These are phyloP conservation scores for Aureobasidium sp. DNA, from an alignment of 2,329 filamentous ascomycete genomes.

Conservation along the genomic window DNA sequence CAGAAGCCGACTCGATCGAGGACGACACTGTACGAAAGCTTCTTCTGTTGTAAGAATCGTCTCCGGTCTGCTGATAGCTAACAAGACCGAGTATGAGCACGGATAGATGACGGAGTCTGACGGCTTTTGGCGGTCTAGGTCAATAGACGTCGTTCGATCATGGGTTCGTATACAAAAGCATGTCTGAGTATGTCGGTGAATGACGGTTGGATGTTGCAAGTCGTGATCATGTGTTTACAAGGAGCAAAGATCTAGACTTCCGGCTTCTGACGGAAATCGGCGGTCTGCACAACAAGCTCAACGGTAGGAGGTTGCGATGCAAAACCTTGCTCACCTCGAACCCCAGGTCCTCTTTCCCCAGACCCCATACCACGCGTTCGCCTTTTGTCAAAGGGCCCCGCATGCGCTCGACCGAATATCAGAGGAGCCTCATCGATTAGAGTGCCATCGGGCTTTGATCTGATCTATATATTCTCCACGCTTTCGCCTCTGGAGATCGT, in stretches of 20 bases:
- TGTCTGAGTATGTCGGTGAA: not conserved
- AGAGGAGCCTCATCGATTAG: not conserved
- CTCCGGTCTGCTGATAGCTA: not conserved
- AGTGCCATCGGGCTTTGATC: slow-evolving; percentile 1
- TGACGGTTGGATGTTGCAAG: not conserved
- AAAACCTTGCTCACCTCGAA: slow-evolving; percentile 4
- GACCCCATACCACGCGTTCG: slow-evolving; percentile 7
- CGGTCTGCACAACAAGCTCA: not conserved
- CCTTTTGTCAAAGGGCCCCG: not conserved
- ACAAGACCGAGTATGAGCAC: not conserved
- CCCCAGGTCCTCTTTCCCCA: slow-evolving; percentile 7
- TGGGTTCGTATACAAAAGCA: not conserved
- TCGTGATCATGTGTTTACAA: not conserved
- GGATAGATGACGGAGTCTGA: not conserved
- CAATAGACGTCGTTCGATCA: not conserved
- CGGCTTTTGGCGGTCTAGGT: not conserved
- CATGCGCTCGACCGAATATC: not conserved
- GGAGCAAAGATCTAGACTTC: not conserved
- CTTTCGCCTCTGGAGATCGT: not conserved
- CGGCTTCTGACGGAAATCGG: not conserved
- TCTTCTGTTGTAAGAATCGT: not conserved
- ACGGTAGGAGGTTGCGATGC: slow-evolving; percentile 2
- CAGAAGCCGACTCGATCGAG: not conserved
- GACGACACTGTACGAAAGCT: not conserved
- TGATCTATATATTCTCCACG: not conserved